Evolutionary conservation across 192 early-diverging fungal species (phyloP), one percentile per base, ranked within the genome.

Genomic region (Coemansia biformis): DNA sequence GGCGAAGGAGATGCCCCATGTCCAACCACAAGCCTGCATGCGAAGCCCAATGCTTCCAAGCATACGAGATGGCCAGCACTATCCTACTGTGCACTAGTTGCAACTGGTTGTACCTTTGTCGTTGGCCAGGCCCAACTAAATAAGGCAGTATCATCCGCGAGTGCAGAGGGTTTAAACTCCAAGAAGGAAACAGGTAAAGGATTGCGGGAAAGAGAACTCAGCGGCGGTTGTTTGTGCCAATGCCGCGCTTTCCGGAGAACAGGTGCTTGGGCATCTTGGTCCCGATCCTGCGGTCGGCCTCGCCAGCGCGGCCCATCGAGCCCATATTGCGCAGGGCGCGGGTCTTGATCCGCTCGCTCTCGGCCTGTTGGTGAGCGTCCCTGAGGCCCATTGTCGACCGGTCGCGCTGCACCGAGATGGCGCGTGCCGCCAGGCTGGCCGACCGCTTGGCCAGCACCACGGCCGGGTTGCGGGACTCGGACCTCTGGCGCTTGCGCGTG

Each of bases 211-310:
- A 34, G 2, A 8, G 14, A 3, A 2, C 33, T 15, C 6, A 92
- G 68, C 90, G 83, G 52, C 84, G 84, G 68, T 90, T 87, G 56
- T 78, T 81, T 42, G 85, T 82, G 45, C 89, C 90, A 33, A 81
- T 81, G 38, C 79, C 78, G 50, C 87, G 81, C 79, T 98, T 98
- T 54, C 90, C 89, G 18, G 86, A 70, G 63, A 95, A 97, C 83
- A 99, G 80, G 66, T 99, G 97, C 78, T 94, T 96, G 38, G 97
- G 97, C 86, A 86, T 90, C 79, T 97, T 95, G 50, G 79, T 82
- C 43, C 73, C 63, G 49, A 99, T 92, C n/a, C 66, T 70, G 59
- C 96, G 82, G 66, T 99, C 97, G n/a, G 90, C 75, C 72, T 99
- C 97, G 54, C 94, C 93, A 21, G 80, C 78, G 42, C 81, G 82